Base-by-base conservation (phyloP, 495 filamentous ascomycete genomes). In the Penicillium manginii region DNA sequence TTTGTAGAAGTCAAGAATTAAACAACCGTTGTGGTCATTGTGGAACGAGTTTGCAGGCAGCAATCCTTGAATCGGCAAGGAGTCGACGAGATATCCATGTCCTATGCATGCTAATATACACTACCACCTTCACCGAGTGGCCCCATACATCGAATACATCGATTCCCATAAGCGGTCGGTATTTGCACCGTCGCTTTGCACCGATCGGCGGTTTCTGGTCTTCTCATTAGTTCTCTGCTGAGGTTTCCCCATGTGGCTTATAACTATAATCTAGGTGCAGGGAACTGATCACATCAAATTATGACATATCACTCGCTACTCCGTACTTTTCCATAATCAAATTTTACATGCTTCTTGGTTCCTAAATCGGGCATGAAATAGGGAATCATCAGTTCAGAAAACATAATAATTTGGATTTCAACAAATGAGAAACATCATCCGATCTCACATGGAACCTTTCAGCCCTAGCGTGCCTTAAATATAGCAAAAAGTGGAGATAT, bases 401-500 rank as follows among this genome's bases (percentile, higher is more conserved):
- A 4, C 40, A 17, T n/a, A 43, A 17, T 43, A 14, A 17, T 43
- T 4, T n/a, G 1, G 40, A 3, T 43, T 43, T 37, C 35, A 43
- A n/a, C n/a, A 17, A 43, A 43, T 43, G 5, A 6, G 19, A 43
- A 9, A 18, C n/a, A 43, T 43, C 40, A 6, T 21, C 7, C 40
- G 40, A 43, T 43, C 40, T 43, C 17, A 17, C 40, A 43, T 9
- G 40, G n/a, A 43, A n/a, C 40, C 40, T 43, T 43, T 47, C 45
- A 47, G 45, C 45, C 45, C 22, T 47, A 47, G 45, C 10, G 45
- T 26, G 45, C 45, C 45, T 22, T 47, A 47, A 47, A 47, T 47
- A 47, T 22, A 26, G 19, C 21, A 47, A 26, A 17, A n/a, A 43
- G 45, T 47, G 45, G 45, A 47, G 45, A 1, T 15, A 15, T 2